Conservation (phyloP, 2,329 filamentous ascomycete species). For the Aschersonia sp. region DNA sequence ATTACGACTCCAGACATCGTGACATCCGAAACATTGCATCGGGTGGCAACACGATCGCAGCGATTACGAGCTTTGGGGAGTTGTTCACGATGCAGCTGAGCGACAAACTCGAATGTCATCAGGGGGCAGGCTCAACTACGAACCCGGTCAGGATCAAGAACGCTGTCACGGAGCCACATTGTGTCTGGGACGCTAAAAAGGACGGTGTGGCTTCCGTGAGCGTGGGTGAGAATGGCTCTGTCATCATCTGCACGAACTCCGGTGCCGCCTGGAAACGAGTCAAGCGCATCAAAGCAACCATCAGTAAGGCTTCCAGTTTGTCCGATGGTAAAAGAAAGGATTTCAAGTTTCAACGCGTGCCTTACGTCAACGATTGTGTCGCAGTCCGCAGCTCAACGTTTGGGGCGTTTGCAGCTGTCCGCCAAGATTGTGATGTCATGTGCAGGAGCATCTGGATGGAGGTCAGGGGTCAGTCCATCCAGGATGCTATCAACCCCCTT, state of each 20-base stretch:
- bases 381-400: constrained; percentile 78
- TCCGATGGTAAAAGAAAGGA: constrained; percentile 44
- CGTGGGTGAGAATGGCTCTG: constrained; percentile 83
- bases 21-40: constrained; percentile 63
- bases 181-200: constrained; percentile 82
- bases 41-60: constrained; percentile 84
- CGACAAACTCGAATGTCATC: constrained; percentile 46
- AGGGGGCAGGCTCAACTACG: constrained; percentile 60
- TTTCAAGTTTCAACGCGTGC: constrained; percentile 88
- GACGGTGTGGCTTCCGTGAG: constrained; percentile 76
- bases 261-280: constrained; percentile 88
- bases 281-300: constrained; percentile 49
- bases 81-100: constrained; percentile 75
- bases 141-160: constrained; percentile 84
- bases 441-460: constrained; percentile 43
- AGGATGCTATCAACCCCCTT: constrained; percentile 58
- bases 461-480: constrained; percentile 53
- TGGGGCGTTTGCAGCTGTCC: constrained; percentile 77
- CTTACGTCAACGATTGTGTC: constrained; percentile 72
- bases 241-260: constrained; percentile 85
- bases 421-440: constrained; percentile 73
- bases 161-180: constrained; percentile 62
- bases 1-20: constrained; percentile 50
- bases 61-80: constrained; percentile 71
- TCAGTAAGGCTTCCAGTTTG: no score